These are phyloP conservation scores for Amanita muscaria DNA, from an alignment of 768 basidiomycete species.

Conservation along the genomic window DNA sequence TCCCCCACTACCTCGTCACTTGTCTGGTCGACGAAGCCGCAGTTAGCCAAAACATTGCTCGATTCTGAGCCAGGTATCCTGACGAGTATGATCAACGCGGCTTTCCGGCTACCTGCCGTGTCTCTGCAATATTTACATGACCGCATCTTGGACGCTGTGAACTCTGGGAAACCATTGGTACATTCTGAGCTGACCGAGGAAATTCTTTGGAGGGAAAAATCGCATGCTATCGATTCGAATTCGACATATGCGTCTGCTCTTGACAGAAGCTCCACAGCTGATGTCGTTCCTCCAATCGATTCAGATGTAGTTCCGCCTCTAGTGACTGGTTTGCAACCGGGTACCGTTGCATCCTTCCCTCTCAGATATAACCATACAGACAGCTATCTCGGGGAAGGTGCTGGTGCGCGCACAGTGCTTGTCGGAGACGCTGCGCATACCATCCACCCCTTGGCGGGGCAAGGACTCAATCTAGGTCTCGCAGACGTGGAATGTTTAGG, in stretches of 20 bases:
- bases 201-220: conserved; percentile 62
- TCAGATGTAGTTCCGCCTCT: conserved; percentile 65
- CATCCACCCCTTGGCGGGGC: conserved; percentile 90
- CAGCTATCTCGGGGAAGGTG: conserved; percentile 69
- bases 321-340: conserved; percentile 59
- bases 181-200: conserved; percentile 46
- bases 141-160: conserved; percentile 48
- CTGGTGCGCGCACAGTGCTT: conserved; percentile 65
- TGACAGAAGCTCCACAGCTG: conserved; percentile 15
- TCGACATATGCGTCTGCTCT: conserved; percentile 55
- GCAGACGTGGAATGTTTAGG: conserved; percentile 73
- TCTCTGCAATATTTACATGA: conserved; percentile 62
- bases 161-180: conserved; percentile 36
- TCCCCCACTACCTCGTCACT: conserved; percentile 72
- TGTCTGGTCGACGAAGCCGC: conserved; percentile 88
- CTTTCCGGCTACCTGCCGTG: conserved; percentile 74
- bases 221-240: conserved; percentile 54
- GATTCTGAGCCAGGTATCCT: conserved; percentile 57
- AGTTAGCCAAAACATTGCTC: conserved; percentile 64
- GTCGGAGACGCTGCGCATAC: conserved; percentile 97
- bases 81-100: conserved; percentile 76
- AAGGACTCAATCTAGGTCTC: conserved; percentile 92
- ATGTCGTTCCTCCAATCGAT: conserved; percentile 53
- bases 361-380: conserved; percentile 82
- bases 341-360: conserved; percentile 84